Conservation (phyloP, 345 rosid species). For the Euphorbia peplus region DNA sequence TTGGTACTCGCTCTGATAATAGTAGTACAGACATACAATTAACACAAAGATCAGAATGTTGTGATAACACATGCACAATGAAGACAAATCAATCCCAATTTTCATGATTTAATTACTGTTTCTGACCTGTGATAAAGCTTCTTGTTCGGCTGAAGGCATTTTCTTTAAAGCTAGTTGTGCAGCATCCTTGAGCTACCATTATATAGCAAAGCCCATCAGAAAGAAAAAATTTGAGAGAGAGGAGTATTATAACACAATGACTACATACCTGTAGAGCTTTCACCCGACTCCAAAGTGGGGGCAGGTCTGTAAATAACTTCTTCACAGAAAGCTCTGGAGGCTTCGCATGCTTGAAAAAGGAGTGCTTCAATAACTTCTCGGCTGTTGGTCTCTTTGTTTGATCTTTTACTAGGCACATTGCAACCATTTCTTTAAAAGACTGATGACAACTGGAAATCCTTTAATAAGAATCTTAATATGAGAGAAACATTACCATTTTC, state of each 20-base stretch:
- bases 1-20: slow-evolving; percentile 85
- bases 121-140: slow-evolving; percentile 86
- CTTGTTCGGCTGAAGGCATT: slow-evolving; percentile 97
- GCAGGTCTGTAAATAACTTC: slow-evolving; percentile 67
- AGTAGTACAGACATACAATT: slow-evolving; percentile 9
- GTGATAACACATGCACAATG: background rate
- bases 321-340: slow-evolving; percentile 88
- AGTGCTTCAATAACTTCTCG: slow-evolving; percentile 83
- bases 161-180: slow-evolving; percentile 83
- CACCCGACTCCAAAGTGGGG: slow-evolving; percentile 90
- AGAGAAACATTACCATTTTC: background rate
- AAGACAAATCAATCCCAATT: background rate
- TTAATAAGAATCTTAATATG: slow-evolving; percentile 61
- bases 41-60: slow-evolving; percentile 9
- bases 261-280: slow-evolving; percentile 83
- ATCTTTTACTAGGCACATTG: slow-evolving; percentile 99
- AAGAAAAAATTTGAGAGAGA: background rate
- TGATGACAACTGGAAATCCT: slow-evolving; percentile 89
- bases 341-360: slow-evolving; percentile 88
- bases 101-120: slow-evolving; percentile 2
- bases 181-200: slow-evolving; percentile 83
- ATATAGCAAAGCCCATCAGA: slow-evolving; percentile 16
- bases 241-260: slow-evolving; percentile 11
- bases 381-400: slow-evolving; percentile 97
- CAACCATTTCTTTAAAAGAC: slow-evolving; percentile 99